Conservation (phyloP, 2,329 filamentous ascomycete genomes). For the Periconia digitata region DNA sequence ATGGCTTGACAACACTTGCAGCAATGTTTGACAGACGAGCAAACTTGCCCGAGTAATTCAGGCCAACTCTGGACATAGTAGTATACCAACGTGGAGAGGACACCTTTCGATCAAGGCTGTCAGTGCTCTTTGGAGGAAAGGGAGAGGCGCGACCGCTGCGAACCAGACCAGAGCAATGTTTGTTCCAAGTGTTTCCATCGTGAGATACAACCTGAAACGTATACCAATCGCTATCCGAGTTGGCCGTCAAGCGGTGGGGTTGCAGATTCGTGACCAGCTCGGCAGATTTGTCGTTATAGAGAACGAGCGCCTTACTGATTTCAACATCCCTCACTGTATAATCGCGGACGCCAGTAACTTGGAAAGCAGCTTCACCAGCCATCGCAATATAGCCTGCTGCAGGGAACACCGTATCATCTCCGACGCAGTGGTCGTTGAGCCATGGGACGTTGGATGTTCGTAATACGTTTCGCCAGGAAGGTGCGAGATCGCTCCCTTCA, state of each 20-base stretch:
- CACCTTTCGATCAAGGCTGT: not conserved
- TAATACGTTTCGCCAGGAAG: conserved; percentile 18
- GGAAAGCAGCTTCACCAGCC: conserved; percentile 25
- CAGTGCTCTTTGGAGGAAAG: no score
- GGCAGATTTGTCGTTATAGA: not conserved
- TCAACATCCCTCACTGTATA: conserved; percentile 3
- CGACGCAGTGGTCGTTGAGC: conserved; percentile 47
- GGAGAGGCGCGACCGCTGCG: not conserved
- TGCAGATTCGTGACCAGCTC: conserved; percentile 14
- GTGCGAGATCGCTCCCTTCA: conserved; percentile 28
- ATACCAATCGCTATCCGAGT: conserved; percentile 15
- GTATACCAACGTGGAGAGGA: conserved; percentile 1
- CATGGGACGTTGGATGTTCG: conserved; percentile 40
- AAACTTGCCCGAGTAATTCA: conserved; percentile 1
- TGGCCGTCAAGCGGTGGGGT: not conserved
- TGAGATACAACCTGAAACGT: conserved; percentile 19
- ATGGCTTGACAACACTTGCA: not conserved
- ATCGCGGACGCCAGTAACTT: not conserved
- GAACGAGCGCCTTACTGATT: conserved; percentile 8
- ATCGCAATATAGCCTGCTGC: conserved; percentile 31
- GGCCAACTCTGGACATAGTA: not conserved
- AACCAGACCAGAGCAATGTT: conserved; percentile 21
- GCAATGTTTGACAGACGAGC: not conserved
- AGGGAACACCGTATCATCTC: conserved; percentile 45
- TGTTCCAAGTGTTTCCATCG: conserved; percentile 16